Evolutionary conservation across 2,329 filamentous ascomycete genomes (phyloP).

Genomic region (Aureobasidium sp.): DNA sequence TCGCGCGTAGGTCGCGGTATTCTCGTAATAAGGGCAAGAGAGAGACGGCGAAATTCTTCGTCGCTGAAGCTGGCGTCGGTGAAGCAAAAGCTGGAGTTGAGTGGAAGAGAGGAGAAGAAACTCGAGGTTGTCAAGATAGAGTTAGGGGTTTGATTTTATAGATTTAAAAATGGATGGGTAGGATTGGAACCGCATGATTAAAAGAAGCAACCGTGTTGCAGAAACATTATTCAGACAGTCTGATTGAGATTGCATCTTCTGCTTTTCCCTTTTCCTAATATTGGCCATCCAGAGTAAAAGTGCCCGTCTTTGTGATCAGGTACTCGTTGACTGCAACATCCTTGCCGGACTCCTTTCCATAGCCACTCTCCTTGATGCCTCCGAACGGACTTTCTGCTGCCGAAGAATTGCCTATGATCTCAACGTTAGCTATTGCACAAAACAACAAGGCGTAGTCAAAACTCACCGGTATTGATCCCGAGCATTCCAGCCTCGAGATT

Average conservation of each 20-base stretch:
- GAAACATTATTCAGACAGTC: background rate
- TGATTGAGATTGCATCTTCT: background rate
- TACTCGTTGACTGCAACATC: conserved; percentile 55
- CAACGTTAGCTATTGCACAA: conserved; percentile 2
- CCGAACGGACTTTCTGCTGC: conserved; percentile 62
- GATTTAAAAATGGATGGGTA: no score
- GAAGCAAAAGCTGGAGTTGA: background rate
- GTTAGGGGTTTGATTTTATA: no score
- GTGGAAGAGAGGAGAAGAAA: no score
- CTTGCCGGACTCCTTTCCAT: conserved; percentile 61
- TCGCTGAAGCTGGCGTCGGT: background rate
- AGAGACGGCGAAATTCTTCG: background rate
- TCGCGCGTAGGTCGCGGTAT: background rate
- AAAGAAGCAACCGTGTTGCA: no score
- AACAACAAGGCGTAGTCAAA: conserved; percentile 1
- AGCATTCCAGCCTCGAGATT: conserved; percentile 65
- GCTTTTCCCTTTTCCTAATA: conserved; percentile 31
- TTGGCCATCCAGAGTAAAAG: conserved; percentile 53
- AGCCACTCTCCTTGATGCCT: conserved; percentile 61
- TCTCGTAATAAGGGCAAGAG: background rate
- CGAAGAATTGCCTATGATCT: conserved; percentile 48
- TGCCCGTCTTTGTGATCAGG: conserved; percentile 58
- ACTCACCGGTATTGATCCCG: conserved; percentile 52
- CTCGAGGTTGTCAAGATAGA: no score
- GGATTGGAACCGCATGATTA: no score